phyloP scores from a whole-genome alignment of 768 basidiomycete genomes.

The Tricholoma sp. region DNA sequence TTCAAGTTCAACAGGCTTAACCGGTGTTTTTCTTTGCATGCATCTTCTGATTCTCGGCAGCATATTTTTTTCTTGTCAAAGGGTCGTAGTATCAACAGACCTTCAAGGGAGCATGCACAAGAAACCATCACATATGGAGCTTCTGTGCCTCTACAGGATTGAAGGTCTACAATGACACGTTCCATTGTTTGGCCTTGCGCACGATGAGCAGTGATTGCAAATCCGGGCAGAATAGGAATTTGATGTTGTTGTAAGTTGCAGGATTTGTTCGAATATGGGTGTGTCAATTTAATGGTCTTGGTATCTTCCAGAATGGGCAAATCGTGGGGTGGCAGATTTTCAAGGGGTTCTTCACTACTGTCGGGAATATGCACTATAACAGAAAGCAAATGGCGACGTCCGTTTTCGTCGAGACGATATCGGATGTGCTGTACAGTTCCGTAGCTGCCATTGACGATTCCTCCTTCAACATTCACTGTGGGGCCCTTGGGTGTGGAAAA shows the following conservation, averaged over 20 bases:
- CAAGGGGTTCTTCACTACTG: neutral
- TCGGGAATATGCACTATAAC: neutral
- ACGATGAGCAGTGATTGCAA: slow-evolving; percentile 36
- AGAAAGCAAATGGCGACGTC: neutral
- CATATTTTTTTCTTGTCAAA: slow-evolving; percentile 5
- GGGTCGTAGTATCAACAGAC: slow-evolving; percentile 25
- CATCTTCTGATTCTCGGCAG: slow-evolving; percentile 8
- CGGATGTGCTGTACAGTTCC: slow-evolving; percentile 14
- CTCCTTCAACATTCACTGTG: no score
- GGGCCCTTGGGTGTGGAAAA: no score
- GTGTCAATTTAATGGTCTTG: neutral
- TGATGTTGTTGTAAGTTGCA: slow-evolving; percentile 18
- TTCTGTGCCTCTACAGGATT: slow-evolving; percentile 25
- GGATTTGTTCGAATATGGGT: neutral
- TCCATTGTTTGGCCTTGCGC: slow-evolving; percentile 32
- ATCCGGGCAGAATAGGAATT: slow-evolving; percentile 31
- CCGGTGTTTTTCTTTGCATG: slow-evolving; percentile 1
- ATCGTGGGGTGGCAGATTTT: neutral
- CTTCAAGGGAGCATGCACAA: slow-evolving; percentile 20
- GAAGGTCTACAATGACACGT: slow-evolving; percentile 29
- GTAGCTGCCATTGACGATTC: slow-evolving; percentile 26
- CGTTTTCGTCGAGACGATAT: slow-evolving; percentile 4
- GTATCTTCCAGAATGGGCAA: neutral
- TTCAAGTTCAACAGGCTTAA: neutral
- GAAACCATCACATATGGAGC: slow-evolving; percentile 41